Percentiles rank a stretch among this genome's conserved stretches.
Conservation (phyloP, 1,139 yeast genomes). For the Candida sp. region DNA sequence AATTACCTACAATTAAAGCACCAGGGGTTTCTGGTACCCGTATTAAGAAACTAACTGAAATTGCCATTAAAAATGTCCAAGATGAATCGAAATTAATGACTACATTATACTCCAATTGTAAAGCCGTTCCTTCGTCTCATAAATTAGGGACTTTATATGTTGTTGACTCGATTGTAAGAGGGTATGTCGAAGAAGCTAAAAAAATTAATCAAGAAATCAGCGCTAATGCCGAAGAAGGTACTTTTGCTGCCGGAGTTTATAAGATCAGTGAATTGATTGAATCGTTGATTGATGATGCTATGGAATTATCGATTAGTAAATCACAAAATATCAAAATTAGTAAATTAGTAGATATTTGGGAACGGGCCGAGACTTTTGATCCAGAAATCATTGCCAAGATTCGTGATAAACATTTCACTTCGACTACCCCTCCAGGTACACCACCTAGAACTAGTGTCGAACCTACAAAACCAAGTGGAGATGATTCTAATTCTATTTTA, state of each 20-base stretch:
- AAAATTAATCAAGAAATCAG: constrained; percentile 44
- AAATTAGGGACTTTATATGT: constrained; percentile 90
- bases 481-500: constrained; percentile 56
- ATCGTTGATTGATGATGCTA: constrained; percentile 56
- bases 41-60: constrained; percentile 77
- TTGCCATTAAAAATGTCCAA: constrained; percentile 65
- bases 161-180: constrained; percentile 89
- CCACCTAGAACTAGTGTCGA: constrained; percentile 39
- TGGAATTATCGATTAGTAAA: constrained; percentile 48
- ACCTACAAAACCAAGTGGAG: constrained; percentile 20
- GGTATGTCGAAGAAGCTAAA: constrained; percentile 72
- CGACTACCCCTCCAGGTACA: constrained; percentile 54
- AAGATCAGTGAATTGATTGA: constrained; percentile 58
- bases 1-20: constrained; percentile 72
- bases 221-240: constrained; percentile 60
- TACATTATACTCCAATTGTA: constrained; percentile 64
- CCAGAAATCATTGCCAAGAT: constrained; percentile 52
- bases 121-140: constrained; percentile 73
- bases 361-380: constrained; percentile 75
- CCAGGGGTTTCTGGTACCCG: constrained; percentile 97
- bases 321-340: constrained; percentile 67
- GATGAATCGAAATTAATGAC: constrained; percentile 59
- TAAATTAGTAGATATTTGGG: constrained; percentile 92
- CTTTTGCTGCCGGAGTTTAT: constrained; percentile 71
- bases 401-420: constrained; percentile 56